Base-by-base conservation (phyloP, 257 asterid species). In the Nicotiana benthamiana region DNA sequence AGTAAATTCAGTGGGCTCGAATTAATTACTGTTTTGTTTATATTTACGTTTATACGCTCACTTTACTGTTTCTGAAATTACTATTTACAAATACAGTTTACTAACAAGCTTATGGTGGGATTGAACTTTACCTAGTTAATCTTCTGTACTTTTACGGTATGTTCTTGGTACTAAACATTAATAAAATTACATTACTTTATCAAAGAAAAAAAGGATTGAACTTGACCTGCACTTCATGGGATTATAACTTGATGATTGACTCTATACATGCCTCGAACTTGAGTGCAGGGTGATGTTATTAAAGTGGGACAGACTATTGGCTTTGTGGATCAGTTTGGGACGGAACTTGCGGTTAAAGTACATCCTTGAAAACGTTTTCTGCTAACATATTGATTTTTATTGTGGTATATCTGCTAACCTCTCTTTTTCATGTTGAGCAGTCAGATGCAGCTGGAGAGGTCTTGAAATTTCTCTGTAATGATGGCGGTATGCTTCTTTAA, bases 221-320 rank as follows among this genome's bases (percentile, higher is more conserved):
- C 40, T 34, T 34, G 40, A 34, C 40, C 40, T 34, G 40, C 53
- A 46, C 16, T 17, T 56, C 1, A 56, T 56, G 62, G 57, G 30
- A 32, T 9, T 64, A 79, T 48, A 63, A 13, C 77, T 67, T 65
- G 59, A 15, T 61, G 66, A 36, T 66, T 66, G 40, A 57, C 54
- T 51, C 20, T 68, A 43, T n/a, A 12, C 75, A 56, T 54, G 83
- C 83, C 75, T 52, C 34, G 43, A 11, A 18, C 80, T 48, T 80
- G 22, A 83, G 43, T 61, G 57, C 83, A 94, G 97, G 98, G 97
- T 34, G 94, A 90, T 79, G 79, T 87, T 81, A 87, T 94, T 88
- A 90, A 90, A 88, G 97, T 91, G 89, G 97, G 97, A 51, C 97
- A 91, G 82, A 85, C 84, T 56, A 77, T 94, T 15, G 97, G 97